Evolutionary conservation across 2,329 filamentous ascomycete species (phyloP).

Genomic region (Stagonosporopsis rhizophila): DNA sequence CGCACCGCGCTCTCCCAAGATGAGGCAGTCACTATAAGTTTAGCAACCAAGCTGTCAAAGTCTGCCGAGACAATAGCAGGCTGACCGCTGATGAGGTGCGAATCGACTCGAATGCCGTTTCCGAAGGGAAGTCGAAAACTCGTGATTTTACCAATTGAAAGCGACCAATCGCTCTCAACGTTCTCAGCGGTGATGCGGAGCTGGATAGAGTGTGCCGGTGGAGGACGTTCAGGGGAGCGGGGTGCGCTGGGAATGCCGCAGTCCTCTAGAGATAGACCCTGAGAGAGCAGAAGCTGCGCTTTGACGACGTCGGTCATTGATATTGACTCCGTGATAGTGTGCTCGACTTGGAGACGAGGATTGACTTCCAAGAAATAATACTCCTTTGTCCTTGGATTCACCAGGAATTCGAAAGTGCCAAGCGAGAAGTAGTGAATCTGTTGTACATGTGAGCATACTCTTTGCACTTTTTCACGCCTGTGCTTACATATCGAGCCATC

Average conservation of each 20-base stretch:
- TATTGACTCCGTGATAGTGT: conserved; percentile 67
- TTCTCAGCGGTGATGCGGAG: conserved; percentile 66
- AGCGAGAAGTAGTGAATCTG: conserved; percentile 65
- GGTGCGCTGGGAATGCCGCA: conserved; percentile 40
- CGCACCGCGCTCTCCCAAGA: conserved; percentile 60
- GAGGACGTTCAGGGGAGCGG: conserved; percentile 45
- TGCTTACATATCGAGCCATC: conserved; percentile 57
- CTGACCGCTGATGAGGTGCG: conserved; percentile 56
- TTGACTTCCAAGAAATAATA: conserved; percentile 69
- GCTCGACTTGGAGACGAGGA: conserved; percentile 67
- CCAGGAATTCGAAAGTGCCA: conserved; percentile 70
- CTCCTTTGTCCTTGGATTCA: conserved; percentile 57
- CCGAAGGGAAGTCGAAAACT: conserved; percentile 63
- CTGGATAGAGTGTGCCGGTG: conserved; percentile 59
- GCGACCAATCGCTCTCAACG: conserved; percentile 59
- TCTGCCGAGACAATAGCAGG: conserved; percentile 59
- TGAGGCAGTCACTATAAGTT: conserved; percentile 64
- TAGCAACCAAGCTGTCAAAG: conserved; percentile 67
- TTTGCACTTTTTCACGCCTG: no score
- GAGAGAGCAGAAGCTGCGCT: conserved; percentile 61
- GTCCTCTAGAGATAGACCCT: conserved; percentile 54
- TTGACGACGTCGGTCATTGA: conserved; percentile 62
- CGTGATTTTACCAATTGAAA: conserved; percentile 67
- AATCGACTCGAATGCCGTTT: conserved; percentile 65
- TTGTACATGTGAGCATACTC: not conserved